Percentiles rank a stretch among this genome's conserved stretches.
Evolutionary conservation across 495 filamentous ascomycete species (phyloP).

Genomic region (Parmelia sp.): DNA sequence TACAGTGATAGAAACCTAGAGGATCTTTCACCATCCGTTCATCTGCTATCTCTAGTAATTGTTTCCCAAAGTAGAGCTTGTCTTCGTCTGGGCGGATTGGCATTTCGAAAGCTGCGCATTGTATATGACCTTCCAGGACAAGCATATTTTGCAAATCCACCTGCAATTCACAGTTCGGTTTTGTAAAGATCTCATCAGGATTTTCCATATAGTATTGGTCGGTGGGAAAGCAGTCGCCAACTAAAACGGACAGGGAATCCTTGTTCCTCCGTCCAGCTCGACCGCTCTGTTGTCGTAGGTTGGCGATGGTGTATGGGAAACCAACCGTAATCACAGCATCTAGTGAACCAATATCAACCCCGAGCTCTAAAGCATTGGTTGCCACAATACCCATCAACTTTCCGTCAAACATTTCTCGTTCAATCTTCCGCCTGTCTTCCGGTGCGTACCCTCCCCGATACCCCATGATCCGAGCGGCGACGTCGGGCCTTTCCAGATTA

Average conservation of each 20-base stretch:
- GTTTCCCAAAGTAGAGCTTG: slow-evolving; percentile 68
- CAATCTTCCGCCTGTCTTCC: slow-evolving; percentile 84
- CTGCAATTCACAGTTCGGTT: slow-evolving; percentile 80
- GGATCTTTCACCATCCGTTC: slow-evolving; percentile 69
- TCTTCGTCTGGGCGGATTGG: slow-evolving; percentile 75
- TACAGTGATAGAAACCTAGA: slow-evolving; percentile 80
- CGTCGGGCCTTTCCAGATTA: slow-evolving; percentile 62
- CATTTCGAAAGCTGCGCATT: slow-evolving; percentile 94
- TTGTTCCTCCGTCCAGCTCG: slow-evolving; percentile 89
- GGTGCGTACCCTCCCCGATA: slow-evolving; percentile 95
- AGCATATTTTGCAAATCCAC: slow-evolving; percentile 88
- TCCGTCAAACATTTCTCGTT: slow-evolving; percentile 95
- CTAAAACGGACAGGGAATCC: slow-evolving; percentile 83
- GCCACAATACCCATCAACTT: slow-evolving; percentile 90
- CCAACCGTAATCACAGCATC: slow-evolving; percentile 92
- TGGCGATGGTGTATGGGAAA: slow-evolving; percentile 92
- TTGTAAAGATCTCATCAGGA: slow-evolving; percentile 91
- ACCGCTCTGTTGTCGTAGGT: slow-evolving; percentile 90
- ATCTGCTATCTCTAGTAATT: slow-evolving; percentile 63
- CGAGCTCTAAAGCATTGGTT: slow-evolving; percentile 86
- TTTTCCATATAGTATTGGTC: slow-evolving; percentile 98
- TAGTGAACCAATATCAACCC: slow-evolving; percentile 90
- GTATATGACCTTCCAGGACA: slow-evolving; percentile 86
- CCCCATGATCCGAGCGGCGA: slow-evolving; percentile 78
- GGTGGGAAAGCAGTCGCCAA: slow-evolving; percentile 87